phyloP scores from a whole-genome alignment of 805 yeast species.

The Scheffersomyces coipomensis region DNA sequence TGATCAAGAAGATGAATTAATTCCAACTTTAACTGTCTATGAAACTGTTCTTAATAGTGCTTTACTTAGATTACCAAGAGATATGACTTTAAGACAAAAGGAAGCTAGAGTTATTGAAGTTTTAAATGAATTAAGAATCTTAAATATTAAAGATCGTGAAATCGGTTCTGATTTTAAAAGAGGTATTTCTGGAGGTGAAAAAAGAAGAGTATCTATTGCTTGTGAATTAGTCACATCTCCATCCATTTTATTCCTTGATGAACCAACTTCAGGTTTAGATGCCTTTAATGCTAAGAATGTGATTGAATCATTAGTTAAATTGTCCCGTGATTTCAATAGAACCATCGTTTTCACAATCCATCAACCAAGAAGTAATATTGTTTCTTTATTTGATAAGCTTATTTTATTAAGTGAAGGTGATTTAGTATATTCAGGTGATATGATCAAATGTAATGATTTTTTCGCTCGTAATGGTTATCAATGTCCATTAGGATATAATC shows the following conservation, averaged over 20 bases:
- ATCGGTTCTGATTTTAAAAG: constrained; percentile 88
- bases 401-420: constrained; percentile 81
- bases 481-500: constrained; percentile 88
- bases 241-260: constrained; percentile 71
- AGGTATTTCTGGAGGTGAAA: constrained; percentile 74
- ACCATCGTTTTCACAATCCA: constrained; percentile 93
- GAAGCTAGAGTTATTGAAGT: constrained; percentile 81
- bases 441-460: constrained; percentile 69
- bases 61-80: constrained; percentile 75
- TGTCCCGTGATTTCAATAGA: constrained; percentile 78
- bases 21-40: constrained; percentile 92
- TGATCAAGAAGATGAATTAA: constrained; percentile 88
- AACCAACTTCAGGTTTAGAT: constrained; percentile 94
- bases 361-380: constrained; percentile 96
- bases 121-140: constrained; percentile 78
- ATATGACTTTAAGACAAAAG: constrained; percentile 73
- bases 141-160: constrained; percentile 76
- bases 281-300: constrained; percentile 92
- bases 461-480: constrained; percentile 71
- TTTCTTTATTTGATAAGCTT: constrained; percentile 82
- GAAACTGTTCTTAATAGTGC: constrained; percentile 96
- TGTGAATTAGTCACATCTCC: constrained; percentile 77
- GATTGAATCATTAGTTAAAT: constrained; percentile 74
- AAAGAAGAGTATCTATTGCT: constrained; percentile 80
- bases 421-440: constrained; percentile 85